Evolutionary conservation across 352 stramenopile genomes (phyloP), one percentile per base, ranked within the genome.

Genomic region (Globisporangium spiculum): DNA sequence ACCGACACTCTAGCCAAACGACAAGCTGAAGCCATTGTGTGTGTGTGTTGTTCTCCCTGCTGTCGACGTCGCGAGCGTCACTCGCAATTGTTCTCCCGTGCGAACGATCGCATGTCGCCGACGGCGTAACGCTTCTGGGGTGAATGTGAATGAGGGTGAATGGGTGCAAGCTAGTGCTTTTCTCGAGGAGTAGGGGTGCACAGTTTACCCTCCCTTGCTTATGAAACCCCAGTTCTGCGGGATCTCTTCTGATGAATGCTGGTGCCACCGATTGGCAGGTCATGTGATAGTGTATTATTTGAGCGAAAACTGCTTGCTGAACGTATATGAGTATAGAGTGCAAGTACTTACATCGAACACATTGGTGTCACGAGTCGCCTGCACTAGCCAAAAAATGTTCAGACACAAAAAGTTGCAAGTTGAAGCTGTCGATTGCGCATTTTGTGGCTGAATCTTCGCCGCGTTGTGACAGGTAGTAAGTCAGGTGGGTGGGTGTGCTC

Each of bases 31-130:
- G 55, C 27, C 27, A 60, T 38, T 59, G 53, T n/a, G 20, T 20
- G 27, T 20, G 27, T 32, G 32, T 58, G 52, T 46, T 60, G 16
- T 60, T 32, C 52, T 57, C 0, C 16, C 5, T 38, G 55, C 55
- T 36, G 55, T 60, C 54, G 55, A 60, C 55, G 55, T 46, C 55
- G 55, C 55, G 30, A 60, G 55, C 30, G 55, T 60, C 55, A 60
- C 30, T n/a, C 55, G 30, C 24, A 41, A 27, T 60, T 44, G 27
- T 60, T 60, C 27, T 44, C 26, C 4, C 52, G 5, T n/a, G 14
- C 18, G 20, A 16, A 9, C 27, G 27, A 44, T 44, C 54, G 54
- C 54, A 60, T 60, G 27, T 60, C 54, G 54, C 54, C 53, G 53
- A 44, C 54, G 14, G 24, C 10, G 30, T 20, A 60, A 60, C 30